Percentiles rank a stretch among this genome's conserved stretches.
Conservation (phyloP, 768 basidiomycete genomes). For the Suillus occidentalis region DNA sequence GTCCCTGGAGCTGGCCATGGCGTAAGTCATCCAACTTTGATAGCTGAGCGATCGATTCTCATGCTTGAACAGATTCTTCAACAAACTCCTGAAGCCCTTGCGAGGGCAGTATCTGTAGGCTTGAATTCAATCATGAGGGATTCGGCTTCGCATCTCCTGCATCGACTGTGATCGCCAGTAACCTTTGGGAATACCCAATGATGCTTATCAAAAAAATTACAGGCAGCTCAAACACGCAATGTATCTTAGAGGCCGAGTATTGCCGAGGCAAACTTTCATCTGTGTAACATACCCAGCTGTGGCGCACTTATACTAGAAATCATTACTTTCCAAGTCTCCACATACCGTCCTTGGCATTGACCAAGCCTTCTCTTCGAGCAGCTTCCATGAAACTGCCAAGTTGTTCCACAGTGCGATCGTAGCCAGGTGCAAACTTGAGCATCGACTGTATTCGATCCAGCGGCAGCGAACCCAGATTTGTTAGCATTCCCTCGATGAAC, state of each 20-base stretch:
- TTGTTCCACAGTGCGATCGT: constrained; percentile 79
- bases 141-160: not conserved
- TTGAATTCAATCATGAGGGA: constrained; percentile 27
- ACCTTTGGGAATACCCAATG: not conserved
- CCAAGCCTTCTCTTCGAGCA: constrained; percentile 73
- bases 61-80: constrained; percentile 39
- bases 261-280: not conserved
- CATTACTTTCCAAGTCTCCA: constrained; percentile 51
- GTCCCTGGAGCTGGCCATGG: constrained; percentile 49
- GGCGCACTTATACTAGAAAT: not conserved
- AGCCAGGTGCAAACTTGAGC: constrained; percentile 81
- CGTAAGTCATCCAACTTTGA: constrained; percentile 26
- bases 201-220: not conserved
- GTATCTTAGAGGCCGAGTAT: not conserved
- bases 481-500: constrained; percentile 93
- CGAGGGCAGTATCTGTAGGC: constrained; percentile 34
- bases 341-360: constrained; percentile 66
- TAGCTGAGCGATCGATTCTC: constrained; percentile 3
- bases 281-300: not conserved
- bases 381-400: constrained; percentile 79
- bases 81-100: constrained; percentile 42
- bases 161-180: constrained; percentile 3
- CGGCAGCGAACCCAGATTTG: constrained; percentile 74
- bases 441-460: constrained; percentile 86
- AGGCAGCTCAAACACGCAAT: not conserved